Evolutionary conservation across 441 rosid genomes (phyloP), one percentile per base, ranked within the genome.

Genomic region (Manihot esculenta): DNA sequence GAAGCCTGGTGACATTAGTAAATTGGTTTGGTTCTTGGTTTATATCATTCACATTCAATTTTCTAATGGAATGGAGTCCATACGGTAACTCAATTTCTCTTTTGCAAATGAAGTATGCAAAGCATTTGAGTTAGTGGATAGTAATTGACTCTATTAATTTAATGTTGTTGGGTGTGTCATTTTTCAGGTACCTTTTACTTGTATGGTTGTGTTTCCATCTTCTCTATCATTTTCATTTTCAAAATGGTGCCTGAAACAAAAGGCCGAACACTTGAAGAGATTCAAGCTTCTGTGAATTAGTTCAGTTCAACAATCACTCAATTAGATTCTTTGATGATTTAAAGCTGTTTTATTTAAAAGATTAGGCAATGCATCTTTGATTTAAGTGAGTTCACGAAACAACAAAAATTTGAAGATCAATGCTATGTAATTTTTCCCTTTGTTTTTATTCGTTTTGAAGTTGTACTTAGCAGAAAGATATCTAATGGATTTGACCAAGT

Each of bases 171-270:
- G 7, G 47, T 49, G 33, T 58, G 44, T 30, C 33, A 62, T 72
- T 11, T 57, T 58, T 35, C 83, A 86, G 94, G 90, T 58, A 77
- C 92, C 50, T 88, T 90, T 71, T 74, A 77, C 63, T 30, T 84
- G 20, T 92, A 79, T 45, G 83, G 82, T 9, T 79, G 72, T n/a
- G 57, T 85, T 21, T 84, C 83, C 64, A 79, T 61, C 57, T 20
- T 77, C 14, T 83, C 83, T 10, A 62, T 92, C 41, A 50, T 82
- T 57, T 92, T 90, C 81, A 74, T 81, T 24, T 62, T 66, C 7
- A 78, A 80, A 79, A 63, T 85, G 76, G 94, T 88, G n/a, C 94
- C 94, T 0, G 97, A 92, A 78, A 92, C 92, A 9, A 89, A 88
- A 74, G 94, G 89, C 20, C 76, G 79, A 59, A 79, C 91, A 17